These are phyloP conservation scores for Penicillium steckii DNA, from an alignment of 495 filamentous ascomycete species.

Conservation along the genomic window DNA sequence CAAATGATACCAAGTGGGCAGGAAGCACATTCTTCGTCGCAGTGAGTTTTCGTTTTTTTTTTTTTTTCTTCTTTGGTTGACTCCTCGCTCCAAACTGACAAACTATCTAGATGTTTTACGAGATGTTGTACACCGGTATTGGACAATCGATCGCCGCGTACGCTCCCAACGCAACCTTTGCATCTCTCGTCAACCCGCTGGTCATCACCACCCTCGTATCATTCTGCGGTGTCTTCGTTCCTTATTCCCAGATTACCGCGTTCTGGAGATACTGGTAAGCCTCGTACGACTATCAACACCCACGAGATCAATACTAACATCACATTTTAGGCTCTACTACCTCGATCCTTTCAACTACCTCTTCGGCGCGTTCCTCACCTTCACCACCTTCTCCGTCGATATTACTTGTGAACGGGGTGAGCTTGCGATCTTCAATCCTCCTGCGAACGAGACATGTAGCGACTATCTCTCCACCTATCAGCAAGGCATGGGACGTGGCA, in stretches of 20 bases:
- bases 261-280: slow-evolving; percentile 68
- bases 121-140: slow-evolving; percentile 57
- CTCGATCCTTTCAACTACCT: slow-evolving; percentile 71
- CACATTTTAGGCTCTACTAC: slow-evolving; percentile 49
- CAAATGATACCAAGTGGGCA: slow-evolving; percentile 37
- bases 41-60: not conserved
- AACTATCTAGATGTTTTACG: slow-evolving; percentile 55
- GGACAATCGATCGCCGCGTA: slow-evolving; percentile 60
- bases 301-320: slow-evolving; percentile 5
- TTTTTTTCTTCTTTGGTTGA: not conserved
- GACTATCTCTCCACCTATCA: slow-evolving; percentile 58
- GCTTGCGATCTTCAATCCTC: slow-evolving; percentile 55
- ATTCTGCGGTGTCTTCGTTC: slow-evolving; percentile 50
- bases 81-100: slow-evolving; percentile 27
- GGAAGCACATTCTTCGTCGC: slow-evolving; percentile 52
- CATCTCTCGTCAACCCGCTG: slow-evolving; percentile 55
- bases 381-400: slow-evolving; percentile 53
- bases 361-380: slow-evolving; percentile 57
- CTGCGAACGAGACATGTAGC: slow-evolving; percentile 47
- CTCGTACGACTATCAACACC: slow-evolving; percentile 5
- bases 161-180: slow-evolving; percentile 53
- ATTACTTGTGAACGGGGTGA: slow-evolving; percentile 59
- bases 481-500: slow-evolving; percentile 42
- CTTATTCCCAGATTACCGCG: slow-evolving; percentile 46
- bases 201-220: slow-evolving; percentile 53